Evolutionary conservation across 371 early-diverging fungal species (phyloP), one percentile per base, ranked within the genome.

Genomic region (Parasitella parasitica): DNA sequence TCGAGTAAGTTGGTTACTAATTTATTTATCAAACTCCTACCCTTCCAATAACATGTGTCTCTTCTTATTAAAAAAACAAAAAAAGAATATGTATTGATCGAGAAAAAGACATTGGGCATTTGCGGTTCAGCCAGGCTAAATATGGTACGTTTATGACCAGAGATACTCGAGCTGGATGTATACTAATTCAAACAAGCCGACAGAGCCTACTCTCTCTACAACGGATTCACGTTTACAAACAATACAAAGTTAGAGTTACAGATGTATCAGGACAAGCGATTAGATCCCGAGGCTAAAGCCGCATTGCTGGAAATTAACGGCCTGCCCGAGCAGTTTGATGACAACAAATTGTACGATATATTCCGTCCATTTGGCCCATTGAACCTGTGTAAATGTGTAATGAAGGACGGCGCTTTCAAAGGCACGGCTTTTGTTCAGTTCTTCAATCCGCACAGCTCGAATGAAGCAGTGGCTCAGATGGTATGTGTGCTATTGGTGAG

Each of bases 331-430:
- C 59, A 66, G 41, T 70, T 62, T 18, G 71, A 69, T 30, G 71
- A 78, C 28, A 69, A 62, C 38, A 53, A 53, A n/a, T 32, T 81
- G 5, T 76, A 70, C 56, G 63, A 77, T 39, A 18, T 72, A 4
- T 78, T 81, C 48, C 73, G 72, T 50, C 63, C 70, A 2, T 81
- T 59, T 64, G 81, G 81, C 15, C 77, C 81, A n/a, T 57, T 81
- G 12, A 64, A 67, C 53, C 54, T 70, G 13, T 72, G 72, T 32
- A 72, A 70, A 54, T 46, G 73, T 32, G 51, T 67, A 9, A 30
- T 62, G 54, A 69, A 75, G 37, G 66, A 59, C 8, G 63, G 66
- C 24, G 57, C 46, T 8, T 70, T 66, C 55, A 60, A 53, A 59
- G 76, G 71, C 8, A 52, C 43, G 30, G 81, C 77, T 3, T 59